Percentiles rank a stretch among this genome's conserved stretches.
Evolutionary conservation across 2,329 filamentous ascomycete genomes (phyloP).

Genomic region (Pseudogymnoascus sp.): DNA sequence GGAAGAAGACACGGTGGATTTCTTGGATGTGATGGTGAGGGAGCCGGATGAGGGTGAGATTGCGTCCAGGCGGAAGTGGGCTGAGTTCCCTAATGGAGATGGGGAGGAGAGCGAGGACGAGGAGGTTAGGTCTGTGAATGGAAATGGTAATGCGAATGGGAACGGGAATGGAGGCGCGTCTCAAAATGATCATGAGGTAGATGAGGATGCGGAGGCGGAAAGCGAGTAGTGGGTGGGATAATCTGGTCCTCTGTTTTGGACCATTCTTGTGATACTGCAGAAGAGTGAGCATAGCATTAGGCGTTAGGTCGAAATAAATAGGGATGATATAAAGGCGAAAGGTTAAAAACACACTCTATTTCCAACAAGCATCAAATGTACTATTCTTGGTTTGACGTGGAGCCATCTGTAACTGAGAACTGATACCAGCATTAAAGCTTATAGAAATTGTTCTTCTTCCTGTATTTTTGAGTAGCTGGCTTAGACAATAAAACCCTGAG

Average conservation of each 20-base stretch:
- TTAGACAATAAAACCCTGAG: neutral
- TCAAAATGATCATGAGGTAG: conserved; percentile 14
- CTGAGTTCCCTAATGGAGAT: conserved; percentile 26
- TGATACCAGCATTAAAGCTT: too few relatives aligned
- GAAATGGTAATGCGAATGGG: neutral
- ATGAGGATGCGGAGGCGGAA: conserved; percentile 12
- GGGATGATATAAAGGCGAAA: neutral
- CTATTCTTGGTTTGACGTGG: neutral
- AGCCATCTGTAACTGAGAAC: neutral
- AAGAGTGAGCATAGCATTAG: neutral
- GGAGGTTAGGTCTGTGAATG: neutral
- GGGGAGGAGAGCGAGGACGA: conserved; percentile 21
- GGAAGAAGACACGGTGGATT: conserved; percentile 45
- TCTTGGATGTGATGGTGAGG: conserved; percentile 46
- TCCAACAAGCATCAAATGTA: neutral
- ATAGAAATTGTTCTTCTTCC: neutral
- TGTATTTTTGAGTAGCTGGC: neutral
- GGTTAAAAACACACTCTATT: neutral
- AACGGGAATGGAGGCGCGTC: neutral
- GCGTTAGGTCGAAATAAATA: neutral
- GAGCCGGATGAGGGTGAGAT: conserved; percentile 47
- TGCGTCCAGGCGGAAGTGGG: conserved; percentile 44
- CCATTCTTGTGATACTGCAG: neutral
- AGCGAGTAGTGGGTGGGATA: conserved; percentile 7
- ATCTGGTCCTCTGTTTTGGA: neutral